phyloP scores from a whole-genome alignment of 2,329 filamentous ascomycete genomes.

The Akanthomyces uredinophilus region DNA sequence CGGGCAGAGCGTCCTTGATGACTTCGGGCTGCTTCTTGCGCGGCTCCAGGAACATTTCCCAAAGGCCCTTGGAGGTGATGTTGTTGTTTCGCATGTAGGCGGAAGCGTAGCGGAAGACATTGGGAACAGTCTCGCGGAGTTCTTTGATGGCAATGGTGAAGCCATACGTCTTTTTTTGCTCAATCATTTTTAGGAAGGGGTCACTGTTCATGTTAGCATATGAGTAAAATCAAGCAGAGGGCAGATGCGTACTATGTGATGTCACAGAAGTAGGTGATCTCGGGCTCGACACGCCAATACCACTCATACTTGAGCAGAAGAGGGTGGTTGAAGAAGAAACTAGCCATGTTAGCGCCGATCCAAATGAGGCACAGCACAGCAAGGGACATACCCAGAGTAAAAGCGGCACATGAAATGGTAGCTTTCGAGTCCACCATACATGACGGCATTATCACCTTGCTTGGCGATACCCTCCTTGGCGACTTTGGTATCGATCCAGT shows the following conservation, averaged over 20 bases:
- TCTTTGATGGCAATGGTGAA: conserved; percentile 99
- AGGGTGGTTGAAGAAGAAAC: conserved; percentile 96
- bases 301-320: conserved; percentile 95
- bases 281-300: conserved; percentile 99
- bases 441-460: conserved; percentile 94
- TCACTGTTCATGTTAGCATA: conserved; percentile 51
- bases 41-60: conserved; percentile 97
- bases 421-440: conserved; percentile 98
- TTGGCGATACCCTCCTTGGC: conserved; percentile 94
- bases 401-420: conserved; percentile 99
- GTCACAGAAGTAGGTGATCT: conserved; percentile 99
- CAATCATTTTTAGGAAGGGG: conserved; percentile 92
- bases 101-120: conserved; percentile 98
- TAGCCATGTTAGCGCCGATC: conserved; percentile 26
- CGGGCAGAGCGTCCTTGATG: conserved; percentile 64
- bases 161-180: conserved; percentile 93
- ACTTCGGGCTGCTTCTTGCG: conserved; percentile 55
- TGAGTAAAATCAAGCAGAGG: neutral
- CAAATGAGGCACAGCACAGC: neutral
- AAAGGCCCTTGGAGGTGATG: conserved; percentile 82
- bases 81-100: conserved; percentile 94
- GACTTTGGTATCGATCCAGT: conserved; percentile 92
- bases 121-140: conserved; percentile 93
- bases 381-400: conserved; percentile 75
- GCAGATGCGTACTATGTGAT: conserved; percentile 75